phyloP scores from a whole-genome alignment of 345 rosid genomes.

The Arabis alpina region DNA sequence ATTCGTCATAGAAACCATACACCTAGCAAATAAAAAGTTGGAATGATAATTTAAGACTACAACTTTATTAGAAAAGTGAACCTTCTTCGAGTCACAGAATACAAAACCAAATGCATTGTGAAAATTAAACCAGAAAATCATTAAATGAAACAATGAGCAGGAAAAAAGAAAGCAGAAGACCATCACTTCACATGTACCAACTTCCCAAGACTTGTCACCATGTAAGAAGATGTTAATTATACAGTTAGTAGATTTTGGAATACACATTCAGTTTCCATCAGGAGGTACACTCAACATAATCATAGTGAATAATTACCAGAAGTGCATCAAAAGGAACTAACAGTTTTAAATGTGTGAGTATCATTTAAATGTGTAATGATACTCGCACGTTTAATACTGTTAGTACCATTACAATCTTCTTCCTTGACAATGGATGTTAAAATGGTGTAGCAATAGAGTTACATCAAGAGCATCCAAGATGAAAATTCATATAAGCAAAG shows the following conservation, averaged over 20 bases:
- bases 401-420: not conserved
- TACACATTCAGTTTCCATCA: conserved; percentile 25
- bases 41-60: not conserved
- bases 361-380: too few relatives aligned
- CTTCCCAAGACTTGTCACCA: conserved; percentile 9
- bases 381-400: too few relatives aligned
- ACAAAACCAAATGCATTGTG: conserved; percentile 8
- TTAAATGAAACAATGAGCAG: too few relatives aligned
- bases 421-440: not conserved
- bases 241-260: not conserved
- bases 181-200: conserved; percentile 7
- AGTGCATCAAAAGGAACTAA: not conserved
- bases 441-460: conserved; percentile 5
- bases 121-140: not conserved
- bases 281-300: conserved; percentile 11
- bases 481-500: not conserved
- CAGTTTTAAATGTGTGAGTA: too few relatives aligned
- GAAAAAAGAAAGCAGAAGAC: too few relatives aligned
- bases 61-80: not conserved
- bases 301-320: conserved; percentile 8
- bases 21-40: conserved; percentile 55
- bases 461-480: conserved; percentile 11
- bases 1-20: conserved; percentile 98
- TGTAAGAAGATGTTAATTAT: not conserved
- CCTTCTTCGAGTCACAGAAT: not conserved